These are phyloP conservation scores for Kregervanrija delftensis DNA, from an alignment of 805 yeast genomes.

Conservation along the genomic window DNA sequence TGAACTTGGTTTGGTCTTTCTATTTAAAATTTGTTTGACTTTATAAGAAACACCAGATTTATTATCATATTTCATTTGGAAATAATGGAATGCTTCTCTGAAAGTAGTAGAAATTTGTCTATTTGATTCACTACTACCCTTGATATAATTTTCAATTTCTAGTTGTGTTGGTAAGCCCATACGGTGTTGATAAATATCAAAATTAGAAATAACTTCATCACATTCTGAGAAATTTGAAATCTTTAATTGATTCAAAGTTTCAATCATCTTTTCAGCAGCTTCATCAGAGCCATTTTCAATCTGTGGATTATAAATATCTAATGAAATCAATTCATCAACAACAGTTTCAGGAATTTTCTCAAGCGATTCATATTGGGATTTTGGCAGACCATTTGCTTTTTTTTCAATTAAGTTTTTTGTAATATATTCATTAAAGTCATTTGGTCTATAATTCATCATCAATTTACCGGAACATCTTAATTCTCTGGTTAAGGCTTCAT, in stretches of 20 bases:
- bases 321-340: conserved; percentile 40
- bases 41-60: conserved; percentile 60
- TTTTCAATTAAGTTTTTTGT: conserved; percentile 46
- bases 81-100: conserved; percentile 59
- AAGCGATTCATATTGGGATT: conserved; percentile 35
- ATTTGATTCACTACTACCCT: conserved; percentile 42
- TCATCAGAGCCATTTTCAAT: conserved; percentile 6
- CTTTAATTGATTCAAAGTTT: conserved; percentile 27
- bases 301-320: conserved; percentile 22
- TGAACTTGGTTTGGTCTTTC: conserved; percentile 44
- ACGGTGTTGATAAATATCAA: conserved; percentile 43
- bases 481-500: conserved; percentile 65
- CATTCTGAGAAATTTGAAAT: conserved; percentile 31
- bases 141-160: conserved; percentile 58
- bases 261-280: conserved; percentile 14
- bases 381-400: conserved; percentile 11
- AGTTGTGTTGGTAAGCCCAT: conserved; percentile 76
- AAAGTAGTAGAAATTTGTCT: conserved; percentile 64
- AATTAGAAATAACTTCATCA: conserved; percentile 29
- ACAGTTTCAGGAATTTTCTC: conserved; percentile 61
- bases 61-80: conserved; percentile 40
- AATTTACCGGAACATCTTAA: conserved; percentile 70
- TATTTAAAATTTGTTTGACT: conserved; percentile 49
- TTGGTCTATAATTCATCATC: conserved; percentile 43
- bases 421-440: conserved; percentile 45